A percentile compares a stretch with the other conserved stretches of the same genome.
Conservation (phyloP, 2,329 filamentous ascomycete species). For the Fusarium sp. region DNA sequence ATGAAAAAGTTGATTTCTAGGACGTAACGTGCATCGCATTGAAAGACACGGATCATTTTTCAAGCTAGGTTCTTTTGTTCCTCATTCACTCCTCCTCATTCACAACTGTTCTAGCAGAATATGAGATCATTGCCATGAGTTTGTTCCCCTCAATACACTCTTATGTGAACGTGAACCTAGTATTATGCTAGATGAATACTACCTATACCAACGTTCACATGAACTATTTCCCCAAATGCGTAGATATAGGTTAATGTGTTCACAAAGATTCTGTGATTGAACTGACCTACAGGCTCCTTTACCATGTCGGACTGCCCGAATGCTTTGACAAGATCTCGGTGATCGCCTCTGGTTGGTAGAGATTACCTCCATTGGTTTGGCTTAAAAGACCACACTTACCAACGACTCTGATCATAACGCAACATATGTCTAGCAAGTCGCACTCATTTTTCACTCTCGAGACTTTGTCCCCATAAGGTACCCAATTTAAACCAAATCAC, state of each 20-base stretch:
- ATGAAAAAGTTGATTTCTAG: background rate
- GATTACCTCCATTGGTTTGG: background rate
- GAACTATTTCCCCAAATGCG: background rate
- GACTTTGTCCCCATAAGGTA: background rate
- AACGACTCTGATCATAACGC: background rate
- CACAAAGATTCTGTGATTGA: background rate
- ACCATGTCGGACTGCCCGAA: background rate
- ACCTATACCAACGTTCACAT: background rate
- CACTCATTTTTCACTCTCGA: background rate
- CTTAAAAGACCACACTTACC: background rate
- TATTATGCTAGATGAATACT: background rate
- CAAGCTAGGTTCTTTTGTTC: background rate
- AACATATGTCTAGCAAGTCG: background rate
- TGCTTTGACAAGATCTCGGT: background rate
- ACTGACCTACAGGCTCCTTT: background rate
- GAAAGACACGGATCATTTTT: background rate
- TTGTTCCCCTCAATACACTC: too few relatives aligned
- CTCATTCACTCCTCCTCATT: background rate
- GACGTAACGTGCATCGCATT: background rate
- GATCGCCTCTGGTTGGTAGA: too few relatives aligned
- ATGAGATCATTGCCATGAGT: background rate
- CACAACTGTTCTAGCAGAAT: background rate
- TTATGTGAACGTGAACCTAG: background rate
- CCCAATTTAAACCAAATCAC: background rate
- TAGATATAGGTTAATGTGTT: background rate